These are phyloP conservation scores for Pyrenochaeta sp. DNA, from an alignment of 2,329 filamentous ascomycete genomes.

Conservation along the genomic window DNA sequence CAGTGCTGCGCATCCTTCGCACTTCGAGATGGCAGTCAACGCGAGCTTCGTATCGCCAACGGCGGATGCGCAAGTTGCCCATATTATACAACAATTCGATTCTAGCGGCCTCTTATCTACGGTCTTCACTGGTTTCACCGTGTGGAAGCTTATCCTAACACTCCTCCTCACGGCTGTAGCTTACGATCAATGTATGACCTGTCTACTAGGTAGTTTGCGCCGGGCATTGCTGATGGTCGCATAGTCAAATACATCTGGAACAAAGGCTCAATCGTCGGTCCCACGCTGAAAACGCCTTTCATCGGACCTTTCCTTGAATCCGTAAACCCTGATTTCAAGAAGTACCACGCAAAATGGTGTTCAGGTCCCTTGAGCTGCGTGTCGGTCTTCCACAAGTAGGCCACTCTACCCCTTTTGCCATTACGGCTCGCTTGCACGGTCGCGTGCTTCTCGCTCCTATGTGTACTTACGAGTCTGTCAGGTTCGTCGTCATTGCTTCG, in stretches of 20 bases:
- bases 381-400: conserved; percentile 97
- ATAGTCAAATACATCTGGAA: conserved; percentile 59
- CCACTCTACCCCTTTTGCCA: not conserved
- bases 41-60: conserved; percentile 51
- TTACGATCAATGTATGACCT: conserved; percentile 86
- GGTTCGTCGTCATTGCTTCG: conserved; percentile 96
- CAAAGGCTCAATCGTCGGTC: conserved; percentile 58
- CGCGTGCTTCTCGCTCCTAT: conserved; percentile 6
- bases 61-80: conserved; percentile 48
- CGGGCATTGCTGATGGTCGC: conserved; percentile 50
- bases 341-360: conserved; percentile 92
- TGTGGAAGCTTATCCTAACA: conserved; percentile 59
- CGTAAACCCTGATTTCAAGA: conserved; percentile 87
- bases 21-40: conserved; percentile 45
- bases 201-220: conserved; percentile 1
- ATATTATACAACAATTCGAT: conserved; percentile 41
- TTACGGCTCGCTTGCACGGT: not conserved
- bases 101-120: conserved; percentile 41
- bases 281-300: conserved; percentile 59
- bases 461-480: conserved; percentile 50
- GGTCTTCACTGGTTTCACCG: conserved; percentile 41
- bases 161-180: conserved; percentile 75
- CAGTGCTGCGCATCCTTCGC: conserved; percentile 10
- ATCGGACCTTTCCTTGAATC: conserved; percentile 95
- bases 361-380: conserved; percentile 95